phyloP scores from a whole-genome alignment of 1,284 basidiomycete genomes.

The Mycosarcoma mackinlayi region DNA sequence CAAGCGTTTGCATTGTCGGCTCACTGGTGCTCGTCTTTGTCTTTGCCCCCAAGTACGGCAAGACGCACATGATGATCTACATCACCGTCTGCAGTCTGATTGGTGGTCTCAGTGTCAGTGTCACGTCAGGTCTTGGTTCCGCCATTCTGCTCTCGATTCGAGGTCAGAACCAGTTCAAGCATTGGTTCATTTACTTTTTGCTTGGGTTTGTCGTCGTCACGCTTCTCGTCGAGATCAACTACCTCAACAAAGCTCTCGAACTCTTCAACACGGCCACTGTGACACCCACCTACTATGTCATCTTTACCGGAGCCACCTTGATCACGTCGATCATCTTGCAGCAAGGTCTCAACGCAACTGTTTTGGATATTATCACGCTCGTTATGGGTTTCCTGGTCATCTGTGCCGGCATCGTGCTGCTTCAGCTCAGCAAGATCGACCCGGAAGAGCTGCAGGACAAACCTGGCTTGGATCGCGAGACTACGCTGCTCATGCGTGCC shows the following conservation, averaged over 20 bases:
- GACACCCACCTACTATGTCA: constrained; percentile 88
- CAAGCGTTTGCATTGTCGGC: constrained; percentile 67
- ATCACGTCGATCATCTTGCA: constrained; percentile 77
- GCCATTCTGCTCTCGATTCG: constrained; percentile 87
- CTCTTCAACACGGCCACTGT: constrained; percentile 86
- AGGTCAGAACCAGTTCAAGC: constrained; percentile 84
- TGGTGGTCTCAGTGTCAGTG: constrained; percentile 93
- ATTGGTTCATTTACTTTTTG: constrained; percentile 72
- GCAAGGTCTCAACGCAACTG: constrained; percentile 85
- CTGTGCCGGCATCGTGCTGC: constrained; percentile 84
- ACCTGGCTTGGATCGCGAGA: constrained; percentile 60
- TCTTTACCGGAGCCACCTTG: constrained; percentile 81
- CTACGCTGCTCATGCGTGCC: constrained; percentile 63
- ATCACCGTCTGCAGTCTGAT: constrained; percentile 83
- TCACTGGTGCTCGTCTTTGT: constrained; percentile 72
- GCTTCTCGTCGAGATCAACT: constrained; percentile 88
- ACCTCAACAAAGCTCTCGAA: constrained; percentile 94
- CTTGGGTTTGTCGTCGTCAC: constrained; percentile 86
- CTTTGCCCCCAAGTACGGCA: constrained; percentile 87
- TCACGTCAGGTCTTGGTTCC: constrained; percentile 90
- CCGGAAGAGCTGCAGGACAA: constrained; percentile 61
- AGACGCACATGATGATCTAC: constrained; percentile 94
- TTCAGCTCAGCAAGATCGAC: constrained; percentile 88
- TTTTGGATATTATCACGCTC: constrained; percentile 76
- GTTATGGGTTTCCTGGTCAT: constrained; percentile 88